Percentiles rank a stretch among this genome's conserved stretches.
Evolutionary conservation across 768 basidiomycete genomes (phyloP).

Genomic region (Tylopilus subfusipes): DNA sequence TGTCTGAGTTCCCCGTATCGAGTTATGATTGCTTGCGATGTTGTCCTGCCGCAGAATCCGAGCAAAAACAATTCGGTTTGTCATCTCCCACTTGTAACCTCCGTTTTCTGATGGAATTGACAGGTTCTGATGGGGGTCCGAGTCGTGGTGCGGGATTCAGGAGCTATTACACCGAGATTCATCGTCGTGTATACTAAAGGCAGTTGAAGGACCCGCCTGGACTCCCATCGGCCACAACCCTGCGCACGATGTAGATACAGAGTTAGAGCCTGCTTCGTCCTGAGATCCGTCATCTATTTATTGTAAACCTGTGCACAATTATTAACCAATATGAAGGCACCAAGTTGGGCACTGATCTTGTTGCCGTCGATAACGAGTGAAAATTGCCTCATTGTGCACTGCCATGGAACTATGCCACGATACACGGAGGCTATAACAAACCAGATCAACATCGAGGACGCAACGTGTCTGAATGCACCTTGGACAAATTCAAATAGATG

Average conservation of each 20-base stretch:
- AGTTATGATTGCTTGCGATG: slow-evolving; percentile 60
- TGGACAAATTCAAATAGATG: slow-evolving; percentile 25
- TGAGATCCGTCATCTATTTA: slow-evolving; percentile 23
- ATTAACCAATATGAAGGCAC: slow-evolving; percentile 25
- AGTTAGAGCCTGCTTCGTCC: slow-evolving; percentile 20
- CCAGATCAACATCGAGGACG: slow-evolving; percentile 25
- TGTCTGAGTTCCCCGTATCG: slow-evolving; percentile 65
- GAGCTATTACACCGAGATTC: slow-evolving; percentile 57
- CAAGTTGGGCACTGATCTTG: slow-evolving; percentile 6
- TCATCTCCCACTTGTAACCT: slow-evolving; percentile 16
- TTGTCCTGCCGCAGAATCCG: slow-evolving; percentile 35
- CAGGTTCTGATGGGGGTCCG: slow-evolving; percentile 48
- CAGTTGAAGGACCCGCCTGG: slow-evolving; percentile 21
- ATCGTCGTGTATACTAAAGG: slow-evolving; percentile 55
- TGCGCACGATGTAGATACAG: slow-evolving; percentile 18
- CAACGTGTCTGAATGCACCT: slow-evolving; percentile 22
- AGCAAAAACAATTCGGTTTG: slow-evolving; percentile 26
- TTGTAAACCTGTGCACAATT: slow-evolving; percentile 18
- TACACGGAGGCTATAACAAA: slow-evolving; percentile 14
- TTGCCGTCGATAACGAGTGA: slow-evolving; percentile 17
- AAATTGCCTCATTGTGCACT: slow-evolving; percentile 27
- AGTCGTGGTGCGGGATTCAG: slow-evolving; percentile 50
- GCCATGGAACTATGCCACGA: slow-evolving; percentile 17
- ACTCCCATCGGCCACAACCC: slow-evolving; percentile 10
- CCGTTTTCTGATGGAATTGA: slow-evolving; percentile 26